Conservation (phyloP, 208 protist genomes). For the Herpetomonas samuelpessoai region DNA sequence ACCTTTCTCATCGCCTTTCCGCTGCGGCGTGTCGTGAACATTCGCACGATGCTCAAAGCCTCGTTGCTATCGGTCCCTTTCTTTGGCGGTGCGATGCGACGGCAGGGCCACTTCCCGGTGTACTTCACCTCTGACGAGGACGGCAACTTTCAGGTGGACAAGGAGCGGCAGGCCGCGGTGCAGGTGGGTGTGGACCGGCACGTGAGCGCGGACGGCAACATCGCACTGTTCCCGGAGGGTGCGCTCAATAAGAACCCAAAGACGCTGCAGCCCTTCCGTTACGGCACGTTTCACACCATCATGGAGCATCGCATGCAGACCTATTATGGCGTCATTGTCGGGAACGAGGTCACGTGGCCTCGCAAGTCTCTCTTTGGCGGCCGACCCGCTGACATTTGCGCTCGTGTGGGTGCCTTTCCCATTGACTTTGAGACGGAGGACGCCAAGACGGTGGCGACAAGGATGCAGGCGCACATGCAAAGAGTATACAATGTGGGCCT, state of each 20-base stretch:
- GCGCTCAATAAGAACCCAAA: constrained; percentile 51
- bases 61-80: constrained; percentile 49
- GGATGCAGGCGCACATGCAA: constrained; percentile 34
- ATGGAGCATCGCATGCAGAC: constrained; percentile 36
- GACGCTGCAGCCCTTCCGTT: constrained; percentile 45
- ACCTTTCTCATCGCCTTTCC: constrained; percentile 31
- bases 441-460: constrained; percentile 19
- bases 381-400: constrained; percentile 36
- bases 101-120: constrained; percentile 59
- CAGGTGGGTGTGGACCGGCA: constrained; percentile 23
- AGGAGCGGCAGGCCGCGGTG: constrained; percentile 50
- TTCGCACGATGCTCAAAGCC: constrained; percentile 55
- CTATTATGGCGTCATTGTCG: constrained; percentile 43
- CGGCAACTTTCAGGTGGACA: constrained; percentile 56
- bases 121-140: constrained; percentile 63
- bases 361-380: constrained; percentile 27
- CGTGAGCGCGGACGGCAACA: constrained; percentile 27
- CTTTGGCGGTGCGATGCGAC: constrained; percentile 49
- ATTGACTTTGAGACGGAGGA: constrained; percentile 28
- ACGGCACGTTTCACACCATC: constrained; percentile 53
- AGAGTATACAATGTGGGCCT: constrained; percentile 27
- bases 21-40: constrained; percentile 20
- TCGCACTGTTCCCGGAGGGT: constrained; percentile 62
- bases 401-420: constrained; percentile 25
- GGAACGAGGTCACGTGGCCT: constrained; percentile 57